Base-by-base conservation (phyloP, 2,329 filamentous ascomycete genomes). In the Aspergillus sp. region DNA sequence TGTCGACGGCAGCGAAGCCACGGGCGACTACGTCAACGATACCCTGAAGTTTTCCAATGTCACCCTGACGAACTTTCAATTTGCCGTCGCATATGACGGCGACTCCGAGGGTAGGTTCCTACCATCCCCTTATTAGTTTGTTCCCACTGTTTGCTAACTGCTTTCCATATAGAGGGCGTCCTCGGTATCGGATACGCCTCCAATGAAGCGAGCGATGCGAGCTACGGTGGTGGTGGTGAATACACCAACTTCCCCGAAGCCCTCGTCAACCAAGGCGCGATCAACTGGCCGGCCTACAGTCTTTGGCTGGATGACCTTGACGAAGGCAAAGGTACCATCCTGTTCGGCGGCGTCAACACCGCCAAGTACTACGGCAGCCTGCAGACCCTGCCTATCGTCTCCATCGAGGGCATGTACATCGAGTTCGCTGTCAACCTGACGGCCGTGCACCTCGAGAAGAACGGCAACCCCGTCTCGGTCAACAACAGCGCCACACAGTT, bases 111-210 rank as follows among this genome's bases (percentile, higher is more conserved):
- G 63, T 63, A 32, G 2, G 86, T 84, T 5, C 90, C 94, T 5
- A 13, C 5, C 6, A 69, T 51, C 10, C 21, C 42, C 41, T 19
- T 11, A 5, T 2, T 2, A 27, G 25, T 52, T 5, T 21, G 6
- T 10, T 27, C 25, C 23, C 5, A n/a, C 2, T 21, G 1, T n/a
- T 25, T 5, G 2, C 38, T 8, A 42, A 27, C 52, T 47, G 21
- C 10, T n/a, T 25, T 3, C 6, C 8, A 7, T n/a, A 1, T 13
- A 65, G 64, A 65, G 54, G 62, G 90, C 36, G 91, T 96, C 50
- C 75, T 96, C 11, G 92, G 92, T 25, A 88, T 96, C 62, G 92
- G 92, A 5, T 96, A 96, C 72, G 73, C 82, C 0, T 73, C 81
- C 67, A 92, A 93, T 72, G 91, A 96, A 75, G 89, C 57, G 81